These are phyloP conservation scores for Elsinoe perseae DNA, from an alignment of 2,329 filamentous ascomycete genomes.

Conservation along the genomic window DNA sequence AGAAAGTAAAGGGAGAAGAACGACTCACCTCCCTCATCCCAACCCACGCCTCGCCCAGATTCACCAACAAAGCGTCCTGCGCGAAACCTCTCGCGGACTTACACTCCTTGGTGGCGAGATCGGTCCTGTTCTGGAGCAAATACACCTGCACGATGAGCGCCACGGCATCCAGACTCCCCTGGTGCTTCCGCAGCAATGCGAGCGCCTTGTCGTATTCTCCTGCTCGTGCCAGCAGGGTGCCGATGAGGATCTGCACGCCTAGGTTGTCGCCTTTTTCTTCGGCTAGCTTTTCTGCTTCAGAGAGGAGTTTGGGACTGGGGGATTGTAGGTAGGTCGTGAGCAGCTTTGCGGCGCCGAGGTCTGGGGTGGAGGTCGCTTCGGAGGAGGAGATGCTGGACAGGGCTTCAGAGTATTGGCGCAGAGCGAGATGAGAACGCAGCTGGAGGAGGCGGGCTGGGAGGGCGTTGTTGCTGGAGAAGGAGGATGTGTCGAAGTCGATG, in stretches of 20 bases:
- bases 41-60: constrained; percentile 92
- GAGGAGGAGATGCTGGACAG: constrained; percentile 42
- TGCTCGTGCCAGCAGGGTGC: constrained; percentile 71
- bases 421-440: constrained; percentile 73
- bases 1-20: background rate
- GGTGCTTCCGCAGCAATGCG: constrained; percentile 69
- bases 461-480: constrained; percentile 70
- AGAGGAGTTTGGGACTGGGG: constrained; percentile 33
- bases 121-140: constrained; percentile 81
- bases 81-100: constrained; percentile 82
- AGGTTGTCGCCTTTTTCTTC: constrained; percentile 62
- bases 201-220: constrained; percentile 83
- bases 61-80: constrained; percentile 87
- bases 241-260: constrained; percentile 71
- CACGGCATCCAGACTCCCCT: constrained; percentile 71
- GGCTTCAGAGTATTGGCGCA: constrained; percentile 54
- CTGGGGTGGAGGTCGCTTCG: constrained; percentile 52
- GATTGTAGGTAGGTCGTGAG: constrained; percentile 54
- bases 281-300: constrained; percentile 61
- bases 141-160: constrained; percentile 88
- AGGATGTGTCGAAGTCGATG: constrained; percentile 72
- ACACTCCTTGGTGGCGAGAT: constrained; percentile 86
- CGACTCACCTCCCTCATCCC: constrained; percentile 68
- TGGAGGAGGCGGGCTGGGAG: constrained; percentile 69
- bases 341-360: constrained; percentile 67